Conservation (phyloP, 2,329 filamentous ascomycete genomes). For the Xylariaceae sp. region DNA sequence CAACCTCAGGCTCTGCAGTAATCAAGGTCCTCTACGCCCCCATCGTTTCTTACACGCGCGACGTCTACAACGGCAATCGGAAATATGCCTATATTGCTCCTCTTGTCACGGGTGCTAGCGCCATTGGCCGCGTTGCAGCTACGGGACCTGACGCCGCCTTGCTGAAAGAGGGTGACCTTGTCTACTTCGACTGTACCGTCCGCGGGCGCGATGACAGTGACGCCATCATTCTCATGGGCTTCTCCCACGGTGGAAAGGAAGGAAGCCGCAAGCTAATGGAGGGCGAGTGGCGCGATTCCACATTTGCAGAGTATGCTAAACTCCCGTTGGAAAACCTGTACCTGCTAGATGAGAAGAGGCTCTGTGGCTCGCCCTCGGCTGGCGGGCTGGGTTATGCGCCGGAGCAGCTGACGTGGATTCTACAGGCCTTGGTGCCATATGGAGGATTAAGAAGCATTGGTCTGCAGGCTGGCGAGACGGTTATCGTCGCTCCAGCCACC, state of each 20-base stretch:
- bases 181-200: constrained; percentile 9
- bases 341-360: not conserved
- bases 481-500: constrained; percentile 54
- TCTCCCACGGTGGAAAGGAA: not conserved
- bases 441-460: constrained; percentile 31
- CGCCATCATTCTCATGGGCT: not conserved
- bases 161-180: constrained; percentile 12
- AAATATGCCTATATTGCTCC: not conserved
- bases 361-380: not conserved
- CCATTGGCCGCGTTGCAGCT: constrained; percentile 11
- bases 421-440: constrained; percentile 27
- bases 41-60: constrained; percentile 12
- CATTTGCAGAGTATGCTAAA: constrained; percentile 3
- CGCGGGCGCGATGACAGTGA: constrained; percentile 3
- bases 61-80: constrained; percentile 11
- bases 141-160: not conserved
- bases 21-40: constrained; percentile 3
- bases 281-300: constrained; percentile 6
- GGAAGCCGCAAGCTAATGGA: not conserved
- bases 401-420: constrained; percentile 25
- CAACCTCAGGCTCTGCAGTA: constrained; percentile 7
- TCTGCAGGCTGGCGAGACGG: constrained; percentile 50
- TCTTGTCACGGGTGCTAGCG: not conserved
- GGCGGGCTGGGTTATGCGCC: constrained; percentile 25
- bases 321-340: constrained; percentile 6